Base-by-base conservation (phyloP, 805 yeast species). In the Saccharomycopsis sp. region DNA sequence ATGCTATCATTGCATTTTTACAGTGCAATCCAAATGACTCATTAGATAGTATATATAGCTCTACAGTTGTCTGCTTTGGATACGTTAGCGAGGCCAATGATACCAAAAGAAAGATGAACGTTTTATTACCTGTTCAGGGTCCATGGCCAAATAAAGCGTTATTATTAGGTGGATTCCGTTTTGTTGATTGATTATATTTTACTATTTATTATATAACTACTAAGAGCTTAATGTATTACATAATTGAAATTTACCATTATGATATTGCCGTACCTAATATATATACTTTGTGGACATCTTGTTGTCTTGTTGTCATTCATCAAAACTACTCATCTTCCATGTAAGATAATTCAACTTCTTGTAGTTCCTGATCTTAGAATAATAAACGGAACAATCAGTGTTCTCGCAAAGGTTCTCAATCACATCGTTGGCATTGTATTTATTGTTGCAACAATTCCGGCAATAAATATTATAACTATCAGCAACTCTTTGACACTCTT, bases 111-210 rank as follows among this genome's bases (percentile, higher is more conserved):
- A 86, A 81, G 64, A 67, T 89, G 57, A 85, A 85, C 66, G 76
- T 94, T 7, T 75, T 93, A 62, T 76, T 91, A 62, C 98, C 99
- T 0, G 86, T 89, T 3, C 97, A 97, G 1, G 96, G 96, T 0
- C 75, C 85, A 47, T 73, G 92, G 23, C 99, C 99, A 0, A 78
- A 84, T 24, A 82, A 84, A 62, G 84, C 87, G 1, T 76, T 89
- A 66, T 69, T 94, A 2, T 72, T 92, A 53, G 96, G 97, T 1
- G 82, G 83, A 47, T 84, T 83, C 65, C 85, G 96, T 64, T 94
- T 89, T 70, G 81, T 85, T 55, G 99, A 94, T 73, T 93, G 72
- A 67, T 29, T 5, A 29, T 29, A 29, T 29, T 5, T 29, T 29
- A 29, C 12, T 29, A 29, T 29, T 29, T 29, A 29, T 5, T 29